A percentile compares a stretch with the other conserved stretches of the same genome.
These are phyloP conservation scores for Xerocomellus intermedius DNA, from an alignment of 768 basidiomycete species.

Conservation along the genomic window DNA sequence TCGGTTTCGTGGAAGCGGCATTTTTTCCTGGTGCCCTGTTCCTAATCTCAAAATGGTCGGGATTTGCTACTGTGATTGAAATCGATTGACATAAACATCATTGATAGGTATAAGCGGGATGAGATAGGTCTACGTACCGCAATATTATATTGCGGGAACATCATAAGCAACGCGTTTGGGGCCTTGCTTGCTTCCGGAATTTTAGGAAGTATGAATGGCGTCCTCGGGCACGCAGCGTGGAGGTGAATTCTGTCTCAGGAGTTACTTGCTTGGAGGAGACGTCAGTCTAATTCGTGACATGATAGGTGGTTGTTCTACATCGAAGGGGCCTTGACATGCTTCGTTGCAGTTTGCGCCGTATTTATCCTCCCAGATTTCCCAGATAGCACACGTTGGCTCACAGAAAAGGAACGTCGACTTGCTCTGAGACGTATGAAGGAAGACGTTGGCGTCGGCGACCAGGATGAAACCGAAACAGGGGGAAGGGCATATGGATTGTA, in stretches of 20 bases:
- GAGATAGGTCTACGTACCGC: constrained; percentile 46
- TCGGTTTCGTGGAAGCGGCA: constrained; percentile 53
- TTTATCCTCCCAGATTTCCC: constrained; percentile 54
- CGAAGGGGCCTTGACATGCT: constrained; percentile 45
- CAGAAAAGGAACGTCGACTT: constrained; percentile 40
- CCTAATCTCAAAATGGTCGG: constrained; percentile 34
- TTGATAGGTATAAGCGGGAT: constrained; percentile 41
- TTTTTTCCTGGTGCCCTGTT: constrained; percentile 47
- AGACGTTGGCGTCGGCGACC: constrained; percentile 60
- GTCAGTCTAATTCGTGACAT: constrained; percentile 13
- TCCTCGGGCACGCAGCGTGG: constrained; percentile 52
- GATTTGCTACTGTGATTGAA: constrained; percentile 30
- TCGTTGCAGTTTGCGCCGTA: constrained; percentile 44
- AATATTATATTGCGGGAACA: constrained; percentile 48
- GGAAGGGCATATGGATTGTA: constrained; percentile 46
- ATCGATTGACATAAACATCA: constrained; percentile 22
- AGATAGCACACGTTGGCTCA: constrained; percentile 35
- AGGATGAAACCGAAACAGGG: constrained; percentile 42
- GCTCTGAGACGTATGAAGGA: constrained; percentile 62
- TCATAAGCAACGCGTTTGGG: constrained; percentile 57
- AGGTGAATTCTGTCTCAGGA: constrained; percentile 32
- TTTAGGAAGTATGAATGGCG: constrained; percentile 46
- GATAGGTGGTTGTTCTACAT: constrained; percentile 49
- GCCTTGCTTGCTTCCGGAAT: constrained; percentile 49
- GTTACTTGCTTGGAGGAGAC: not conserved